Evolutionary conservation across 441 rosid species (phyloP).

Genomic region (Adansonia grandidieri): DNA sequence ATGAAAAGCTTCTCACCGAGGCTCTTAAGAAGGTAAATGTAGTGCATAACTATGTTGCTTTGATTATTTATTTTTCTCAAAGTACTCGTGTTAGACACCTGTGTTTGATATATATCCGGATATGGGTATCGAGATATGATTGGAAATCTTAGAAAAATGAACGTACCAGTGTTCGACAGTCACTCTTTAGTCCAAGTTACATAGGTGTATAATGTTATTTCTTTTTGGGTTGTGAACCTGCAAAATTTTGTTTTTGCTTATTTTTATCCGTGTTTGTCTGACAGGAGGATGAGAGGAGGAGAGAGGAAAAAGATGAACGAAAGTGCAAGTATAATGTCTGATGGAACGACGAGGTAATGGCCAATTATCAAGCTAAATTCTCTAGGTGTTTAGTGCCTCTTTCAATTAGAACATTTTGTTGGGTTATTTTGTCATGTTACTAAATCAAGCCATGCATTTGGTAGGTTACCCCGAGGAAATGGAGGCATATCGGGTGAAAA

Average conservation of each 20-base stretch:
- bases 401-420: neutral
- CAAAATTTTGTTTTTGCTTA: neutral
- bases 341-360: conserved; percentile 75
- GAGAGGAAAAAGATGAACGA: conserved; percentile 83
- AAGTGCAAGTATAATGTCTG: conserved; percentile 89
- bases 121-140: too few relatives aligned
- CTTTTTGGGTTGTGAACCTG: neutral
- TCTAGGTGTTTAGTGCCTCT: neutral
- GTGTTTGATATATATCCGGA: too few relatives aligned
- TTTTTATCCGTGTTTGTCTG: neutral
- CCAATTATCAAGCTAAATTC: neutral
- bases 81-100: too few relatives aligned
- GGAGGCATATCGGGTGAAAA: conserved; percentile 93
- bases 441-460: neutral
- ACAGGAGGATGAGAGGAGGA: conserved; percentile 73
- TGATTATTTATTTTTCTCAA: too few relatives aligned
- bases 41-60: too few relatives aligned
- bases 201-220: neutral
- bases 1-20: conserved; percentile 65
- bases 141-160: too few relatives aligned
- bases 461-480: conserved; percentile 83
- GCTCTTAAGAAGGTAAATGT: conserved; percentile 74
- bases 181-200: too few relatives aligned
- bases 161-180: too few relatives aligned
- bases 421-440: neutral